Evolutionary conservation across 192 early-diverging fungal genomes (phyloP).

Genomic region (Backusella morwellensis): DNA sequence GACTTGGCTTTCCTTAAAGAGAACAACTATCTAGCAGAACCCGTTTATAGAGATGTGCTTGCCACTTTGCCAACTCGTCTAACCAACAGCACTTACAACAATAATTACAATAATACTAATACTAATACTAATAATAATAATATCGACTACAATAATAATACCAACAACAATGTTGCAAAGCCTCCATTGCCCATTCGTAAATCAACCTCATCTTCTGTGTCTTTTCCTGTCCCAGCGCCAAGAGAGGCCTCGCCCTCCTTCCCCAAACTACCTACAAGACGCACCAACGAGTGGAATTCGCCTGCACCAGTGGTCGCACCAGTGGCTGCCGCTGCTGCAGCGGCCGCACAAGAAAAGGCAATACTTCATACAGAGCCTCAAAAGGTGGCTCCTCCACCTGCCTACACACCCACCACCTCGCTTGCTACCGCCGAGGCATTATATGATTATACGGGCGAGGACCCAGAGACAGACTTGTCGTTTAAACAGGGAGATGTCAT

Average conservation of each 20-base stretch:
- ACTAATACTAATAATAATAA: neutral
- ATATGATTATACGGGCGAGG: slow-evolving; percentile 62
- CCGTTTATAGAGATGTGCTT: slow-evolving; percentile 18
- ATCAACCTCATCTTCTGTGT: neutral
- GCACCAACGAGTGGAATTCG: slow-evolving; percentile 10
- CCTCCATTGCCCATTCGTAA: slow-evolving; percentile 31
- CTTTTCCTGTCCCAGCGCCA: neutral
- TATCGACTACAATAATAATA: neutral
- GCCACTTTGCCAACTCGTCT: slow-evolving; percentile 14
- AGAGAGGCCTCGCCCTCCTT: neutral
- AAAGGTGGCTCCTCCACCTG: slow-evolving; percentile 15
- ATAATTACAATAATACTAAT: neutral
- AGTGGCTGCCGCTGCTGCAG: neutral
- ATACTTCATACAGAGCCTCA: neutral
- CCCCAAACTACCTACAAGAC: slow-evolving; percentile 21
- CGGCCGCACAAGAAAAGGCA: neutral
- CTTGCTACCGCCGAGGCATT: slow-evolving; percentile 47
- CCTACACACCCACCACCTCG: slow-evolving; percentile 1
- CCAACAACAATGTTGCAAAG: neutral
- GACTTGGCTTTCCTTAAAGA: slow-evolving; percentile 29
- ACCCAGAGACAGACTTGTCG: slow-evolving; percentile 53
- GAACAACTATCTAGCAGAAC: slow-evolving; percentile 13
- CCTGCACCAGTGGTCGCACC: neutral
- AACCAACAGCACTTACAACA: neutral
- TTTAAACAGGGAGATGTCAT: slow-evolving; percentile 68